A percentile compares a stretch with the other conserved stretches of the same genome.
phyloP scores from a whole-genome alignment of 176 grass and related monocot species.

The Hyparrhenia diplandra region DNA sequence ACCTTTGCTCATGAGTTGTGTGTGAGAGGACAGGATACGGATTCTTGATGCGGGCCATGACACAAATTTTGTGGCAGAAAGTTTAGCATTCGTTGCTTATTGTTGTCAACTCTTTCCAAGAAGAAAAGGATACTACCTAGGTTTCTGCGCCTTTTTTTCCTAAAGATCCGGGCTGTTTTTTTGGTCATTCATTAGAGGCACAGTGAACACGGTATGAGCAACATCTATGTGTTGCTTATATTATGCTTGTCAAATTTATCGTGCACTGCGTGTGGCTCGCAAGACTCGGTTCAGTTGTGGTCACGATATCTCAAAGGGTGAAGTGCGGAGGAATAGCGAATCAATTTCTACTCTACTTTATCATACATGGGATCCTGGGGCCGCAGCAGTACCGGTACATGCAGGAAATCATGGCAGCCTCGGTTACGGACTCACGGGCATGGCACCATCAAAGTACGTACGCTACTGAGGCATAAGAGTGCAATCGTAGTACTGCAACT shows the following conservation, averaged over 20 bases:
- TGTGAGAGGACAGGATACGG: constrained; percentile 11
- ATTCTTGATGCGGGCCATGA: neutral
- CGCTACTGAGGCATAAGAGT: too few relatives aligned
- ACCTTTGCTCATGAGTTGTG: constrained; percentile 21
- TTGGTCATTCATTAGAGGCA: neutral
- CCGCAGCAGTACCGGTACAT: neutral
- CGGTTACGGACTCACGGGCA: neutral
- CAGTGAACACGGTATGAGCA: neutral
- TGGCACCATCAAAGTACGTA: neutral
- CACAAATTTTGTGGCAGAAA: constrained; percentile 29
- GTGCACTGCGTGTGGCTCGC: neutral
- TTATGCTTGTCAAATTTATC: too few relatives aligned
- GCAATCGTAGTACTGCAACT: neutral
- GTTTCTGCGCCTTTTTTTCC: neutral
- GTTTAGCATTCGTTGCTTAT: constrained; percentile 20
- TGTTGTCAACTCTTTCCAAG: neutral
- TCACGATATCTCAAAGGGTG: neutral
- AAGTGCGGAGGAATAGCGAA: neutral
- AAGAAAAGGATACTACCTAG: neutral
- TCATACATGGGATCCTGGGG: neutral
- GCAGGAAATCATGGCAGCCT: neutral
- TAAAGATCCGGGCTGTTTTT: neutral
- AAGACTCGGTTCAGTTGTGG: neutral
- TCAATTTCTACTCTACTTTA: neutral
- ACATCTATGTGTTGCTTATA: too few relatives aligned